These are phyloP conservation scores for Syzygium grande DNA, from an alignment of 345 rosid genomes.

Conservation along the genomic window DNA sequence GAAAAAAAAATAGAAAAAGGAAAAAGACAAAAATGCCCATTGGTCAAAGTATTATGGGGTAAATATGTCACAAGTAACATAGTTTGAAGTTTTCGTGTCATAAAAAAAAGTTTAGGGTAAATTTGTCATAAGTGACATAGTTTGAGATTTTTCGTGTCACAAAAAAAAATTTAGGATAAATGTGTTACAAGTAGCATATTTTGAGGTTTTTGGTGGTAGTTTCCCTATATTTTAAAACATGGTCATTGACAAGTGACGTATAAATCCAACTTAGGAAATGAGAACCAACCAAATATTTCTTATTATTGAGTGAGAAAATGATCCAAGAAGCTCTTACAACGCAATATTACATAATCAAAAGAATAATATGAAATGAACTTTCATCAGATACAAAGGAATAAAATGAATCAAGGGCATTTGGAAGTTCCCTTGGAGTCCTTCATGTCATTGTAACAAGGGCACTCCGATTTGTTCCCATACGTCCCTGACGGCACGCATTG, in stretches of 20 bases:
- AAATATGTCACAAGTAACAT: no score
- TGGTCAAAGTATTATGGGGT: no score
- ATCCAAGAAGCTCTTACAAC: background rate
- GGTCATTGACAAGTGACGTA: background rate
- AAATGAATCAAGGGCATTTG: conserved; percentile 48
- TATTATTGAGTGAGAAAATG: background rate
- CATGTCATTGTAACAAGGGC: conserved; percentile 62
- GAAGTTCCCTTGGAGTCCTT: conserved; percentile 34
- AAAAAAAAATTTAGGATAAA: no score
- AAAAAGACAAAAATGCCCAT: no score
- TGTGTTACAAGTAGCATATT: no score
- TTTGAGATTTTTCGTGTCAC: no score
- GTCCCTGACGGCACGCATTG: conserved; percentile 79
- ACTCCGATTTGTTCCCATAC: conserved; percentile 52
- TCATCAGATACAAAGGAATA: background rate
- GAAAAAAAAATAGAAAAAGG: no score
- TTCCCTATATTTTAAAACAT: no score
- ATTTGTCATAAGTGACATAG: no score
- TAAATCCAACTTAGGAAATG: background rate
- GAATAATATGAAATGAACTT: background rate
- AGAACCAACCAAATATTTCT: background rate
- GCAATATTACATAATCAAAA: background rate
- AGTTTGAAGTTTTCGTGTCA: no score
- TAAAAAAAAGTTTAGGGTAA: no score
- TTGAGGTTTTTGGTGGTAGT: no score